These are phyloP conservation scores for Salix viminalis DNA, from an alignment of 345 rosid genomes.

Conservation along the genomic window DNA sequence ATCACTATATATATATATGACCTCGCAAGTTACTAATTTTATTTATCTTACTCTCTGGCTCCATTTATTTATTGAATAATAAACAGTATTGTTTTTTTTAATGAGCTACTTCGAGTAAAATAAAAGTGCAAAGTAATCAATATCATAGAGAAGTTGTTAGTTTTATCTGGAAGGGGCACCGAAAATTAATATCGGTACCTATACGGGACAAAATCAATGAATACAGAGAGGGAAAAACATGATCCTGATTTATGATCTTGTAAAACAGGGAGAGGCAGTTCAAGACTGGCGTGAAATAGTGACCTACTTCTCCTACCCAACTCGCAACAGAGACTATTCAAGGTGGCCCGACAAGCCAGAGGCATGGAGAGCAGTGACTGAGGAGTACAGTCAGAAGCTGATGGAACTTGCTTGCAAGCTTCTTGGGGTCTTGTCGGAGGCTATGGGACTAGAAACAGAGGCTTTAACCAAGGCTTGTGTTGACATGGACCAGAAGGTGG, in stretches of 20 bases:
- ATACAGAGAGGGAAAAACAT: too few relatives aligned
- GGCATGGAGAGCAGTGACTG: conserved; percentile 63
- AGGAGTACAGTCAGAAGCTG: conserved; percentile 64
- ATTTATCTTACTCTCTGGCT: too few relatives aligned
- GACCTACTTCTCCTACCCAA: conserved; percentile 86
- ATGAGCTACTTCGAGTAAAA: too few relatives aligned
- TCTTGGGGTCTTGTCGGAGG: conserved; percentile 77
- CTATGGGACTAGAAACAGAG: conserved; percentile 80
- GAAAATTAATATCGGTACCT: too few relatives aligned
- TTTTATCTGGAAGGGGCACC: too few relatives aligned
- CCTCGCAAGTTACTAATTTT: too few relatives aligned
- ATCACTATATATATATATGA: too few relatives aligned
- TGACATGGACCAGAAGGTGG: conserved; percentile 94
- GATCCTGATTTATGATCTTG: not conserved
- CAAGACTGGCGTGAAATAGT: conserved; percentile 96
- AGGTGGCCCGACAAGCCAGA: conserved; percentile 96
- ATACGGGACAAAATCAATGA: too few relatives aligned
- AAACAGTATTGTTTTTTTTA: too few relatives aligned
- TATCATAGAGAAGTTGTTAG: too few relatives aligned
- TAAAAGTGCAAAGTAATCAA: too few relatives aligned
- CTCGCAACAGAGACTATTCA: conserved; percentile 65
- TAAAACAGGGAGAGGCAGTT: conserved; percentile 72
- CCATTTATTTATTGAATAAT: too few relatives aligned
- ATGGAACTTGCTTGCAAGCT: conserved; percentile 84
- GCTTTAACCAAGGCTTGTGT: conserved; percentile 80